Conservation (phyloP, 345 rosid genomes). For the Rhodomyrtus tomentosa region DNA sequence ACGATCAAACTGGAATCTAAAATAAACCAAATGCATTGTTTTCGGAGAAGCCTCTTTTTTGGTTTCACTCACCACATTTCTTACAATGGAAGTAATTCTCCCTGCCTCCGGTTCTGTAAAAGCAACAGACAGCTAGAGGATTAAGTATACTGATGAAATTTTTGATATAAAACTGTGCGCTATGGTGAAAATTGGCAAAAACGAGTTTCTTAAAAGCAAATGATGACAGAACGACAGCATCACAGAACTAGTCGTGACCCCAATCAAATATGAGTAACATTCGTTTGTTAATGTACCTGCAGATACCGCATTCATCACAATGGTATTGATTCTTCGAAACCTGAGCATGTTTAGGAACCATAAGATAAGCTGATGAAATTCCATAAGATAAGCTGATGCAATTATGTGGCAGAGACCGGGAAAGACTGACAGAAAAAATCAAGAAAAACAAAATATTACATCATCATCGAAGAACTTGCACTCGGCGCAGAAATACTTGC, state of each 20-base stretch:
- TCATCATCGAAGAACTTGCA: conserved; percentile 71
- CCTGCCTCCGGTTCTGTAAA: conserved; percentile 47
- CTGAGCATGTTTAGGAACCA: conserved; percentile 13
- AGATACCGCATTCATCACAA: conserved; percentile 57
- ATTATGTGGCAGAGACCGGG: background rate
- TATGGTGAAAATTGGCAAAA: background rate
- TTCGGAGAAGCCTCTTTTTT: background rate
- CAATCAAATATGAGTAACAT: background rate
- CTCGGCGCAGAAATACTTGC: conserved; percentile 46
- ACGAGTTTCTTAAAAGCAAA: background rate
- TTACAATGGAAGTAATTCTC: conserved; percentile 57
- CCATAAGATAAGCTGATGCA: background rate
- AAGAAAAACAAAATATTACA: conserved; percentile 11
- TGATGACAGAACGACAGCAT: background rate
- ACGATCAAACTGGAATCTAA: background rate
- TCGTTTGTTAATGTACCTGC: conserved; percentile 25
- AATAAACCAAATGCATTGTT: background rate
- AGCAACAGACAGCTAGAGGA: background rate
- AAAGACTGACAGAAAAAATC: background rate
- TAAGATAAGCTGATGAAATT: background rate
- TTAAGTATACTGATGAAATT: background rate
- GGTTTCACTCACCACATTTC: conserved; percentile 36
- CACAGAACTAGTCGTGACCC: background rate
- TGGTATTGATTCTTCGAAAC: conserved; percentile 52
- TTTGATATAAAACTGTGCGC: background rate